Evolutionary conservation across 2,329 filamentous ascomycete genomes (phyloP), one percentile per base, ranked within the genome.

Genomic region (Hyphodiscus sp.): DNA sequence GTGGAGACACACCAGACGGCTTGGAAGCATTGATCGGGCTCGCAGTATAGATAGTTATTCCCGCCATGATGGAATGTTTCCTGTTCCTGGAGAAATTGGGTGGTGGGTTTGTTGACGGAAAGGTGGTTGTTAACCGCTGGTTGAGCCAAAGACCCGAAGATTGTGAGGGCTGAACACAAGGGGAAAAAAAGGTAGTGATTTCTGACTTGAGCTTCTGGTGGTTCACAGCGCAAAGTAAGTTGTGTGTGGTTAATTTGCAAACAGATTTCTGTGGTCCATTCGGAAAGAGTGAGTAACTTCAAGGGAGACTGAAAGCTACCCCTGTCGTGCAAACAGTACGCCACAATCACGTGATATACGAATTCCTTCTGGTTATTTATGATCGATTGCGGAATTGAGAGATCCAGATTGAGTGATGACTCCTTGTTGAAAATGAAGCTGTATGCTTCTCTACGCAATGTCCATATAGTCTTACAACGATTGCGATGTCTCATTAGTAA

Each of bases 1-100:
- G 67, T 26, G 77, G 73, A 19, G 76, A 78, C 43, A 70, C 64
- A 30, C 72, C 77, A 16, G 72, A 71, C 47, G 79, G 72, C 68
- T 81, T 83, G 6, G 56, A 23, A 54, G 76, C 76, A 61, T 73
- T 78, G 67, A 85, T 82, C 45, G 82, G 81, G 65, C 79, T 82
- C 51, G 77, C 68, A 38, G 74, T 77, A 68, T 82, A 81, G 43
- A 84, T 75, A 47, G 76, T 78, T 57, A 85, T 77, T n/a, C 80
- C 76, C 47, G 81, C 74, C 81, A 85, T 85, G n/a, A 46, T 71
- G 63, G 33, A 13, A 6, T 2, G 33, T 38, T 13, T 38, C 11
- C 33, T 38, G 11, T 15, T 38, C 16, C 33, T 38, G 33, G 11
- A 43, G 43, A 9, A 16, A 15, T 45, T 45, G 13, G 43, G 33